phyloP scores from a whole-genome alignment of 257 asterid genomes.

The Fraxinus cuspidata region DNA sequence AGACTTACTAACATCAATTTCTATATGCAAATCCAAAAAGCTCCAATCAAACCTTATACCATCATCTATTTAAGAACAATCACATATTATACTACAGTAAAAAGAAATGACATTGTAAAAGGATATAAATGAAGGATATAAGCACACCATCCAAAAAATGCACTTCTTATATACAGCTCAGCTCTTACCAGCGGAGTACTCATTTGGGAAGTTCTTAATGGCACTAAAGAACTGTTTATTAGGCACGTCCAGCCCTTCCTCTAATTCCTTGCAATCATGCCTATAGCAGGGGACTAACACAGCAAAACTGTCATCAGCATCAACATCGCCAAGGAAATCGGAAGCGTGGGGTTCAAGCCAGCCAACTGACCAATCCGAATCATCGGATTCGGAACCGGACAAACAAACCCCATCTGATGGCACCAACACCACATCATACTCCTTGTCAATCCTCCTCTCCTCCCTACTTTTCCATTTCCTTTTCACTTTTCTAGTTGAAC shows the following conservation, averaged over 20 bases:
- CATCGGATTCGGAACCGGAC: conserved; percentile 88
- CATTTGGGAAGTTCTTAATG: conserved; percentile 52
- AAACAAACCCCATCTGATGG: conserved; percentile 89
- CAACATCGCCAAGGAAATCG: conserved; percentile 73
- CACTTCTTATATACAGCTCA: conserved; percentile 12
- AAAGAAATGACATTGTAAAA: not conserved
- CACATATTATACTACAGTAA: not conserved
- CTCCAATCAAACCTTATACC: not conserved
- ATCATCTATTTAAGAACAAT: not conserved
- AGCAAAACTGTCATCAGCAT: conserved; percentile 79
- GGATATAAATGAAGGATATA: not conserved
- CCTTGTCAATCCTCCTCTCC: conserved; percentile 74
- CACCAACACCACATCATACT: conserved; percentile 78
- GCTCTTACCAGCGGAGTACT: conserved; percentile 62
- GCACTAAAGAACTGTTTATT: conserved; percentile 49
- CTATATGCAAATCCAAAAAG: not conserved
- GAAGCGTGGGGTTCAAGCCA: conserved; percentile 95
- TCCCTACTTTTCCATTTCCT: conserved; percentile 88
- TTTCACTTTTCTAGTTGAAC: conserved; percentile 56
- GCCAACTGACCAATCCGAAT: conserved; percentile 96
- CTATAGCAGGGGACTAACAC: conserved; percentile 93
- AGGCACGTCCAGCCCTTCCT: conserved; percentile 41
- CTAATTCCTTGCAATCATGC: conserved; percentile 45
- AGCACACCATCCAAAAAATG: conserved; percentile 17
- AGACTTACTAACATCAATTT: conserved; percentile 1